These are phyloP conservation scores for Alternaria arborescens DNA, from an alignment of 2,329 filamentous ascomycete genomes.

Conservation along the genomic window DNA sequence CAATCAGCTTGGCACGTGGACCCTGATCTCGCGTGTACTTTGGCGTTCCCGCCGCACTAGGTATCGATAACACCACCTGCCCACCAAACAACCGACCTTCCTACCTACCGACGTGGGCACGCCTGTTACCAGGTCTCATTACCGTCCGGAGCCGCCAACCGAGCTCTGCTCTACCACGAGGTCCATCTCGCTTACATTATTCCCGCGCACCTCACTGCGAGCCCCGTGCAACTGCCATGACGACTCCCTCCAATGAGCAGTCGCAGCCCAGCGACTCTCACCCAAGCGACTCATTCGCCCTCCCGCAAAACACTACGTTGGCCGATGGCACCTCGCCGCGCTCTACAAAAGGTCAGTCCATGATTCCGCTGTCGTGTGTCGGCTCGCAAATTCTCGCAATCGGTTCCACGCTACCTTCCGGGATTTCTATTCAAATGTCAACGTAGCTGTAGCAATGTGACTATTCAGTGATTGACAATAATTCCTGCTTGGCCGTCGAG, in stretches of 20 bases:
- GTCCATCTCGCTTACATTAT: conserved; percentile 14
- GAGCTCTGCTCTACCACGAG: conserved; percentile 1
- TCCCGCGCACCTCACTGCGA: not conserved
- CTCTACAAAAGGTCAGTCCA: conserved; percentile 47
- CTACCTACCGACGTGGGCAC: conserved; percentile 24
- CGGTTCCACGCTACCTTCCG: not conserved
- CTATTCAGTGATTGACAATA: not conserved
- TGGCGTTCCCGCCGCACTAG: conserved; percentile 10
- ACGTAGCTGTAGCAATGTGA: not conserved
- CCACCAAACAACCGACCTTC: conserved; percentile 21
- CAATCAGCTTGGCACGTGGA: conserved; percentile 47
- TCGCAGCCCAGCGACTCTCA: conserved; percentile 27
- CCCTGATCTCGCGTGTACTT: conserved; percentile 26
- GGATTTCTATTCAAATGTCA: not conserved
- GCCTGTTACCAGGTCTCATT: conserved; percentile 19
- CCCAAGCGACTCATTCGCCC: conserved; percentile 30
- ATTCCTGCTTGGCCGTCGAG: not conserved
- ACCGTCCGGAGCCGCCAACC: conserved; percentile 4
- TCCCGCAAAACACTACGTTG: conserved; percentile 23
- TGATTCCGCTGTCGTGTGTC: not conserved
- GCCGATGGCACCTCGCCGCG: conserved; percentile 42
- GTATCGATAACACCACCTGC: conserved; percentile 24
- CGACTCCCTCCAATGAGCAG: conserved; percentile 39
- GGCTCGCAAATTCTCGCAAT: not conserved
- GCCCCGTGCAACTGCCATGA: conserved; percentile 28